Conservation (phyloP, 1,284 basidiomycete genomes). For the Anthracocystis setariae region DNA sequence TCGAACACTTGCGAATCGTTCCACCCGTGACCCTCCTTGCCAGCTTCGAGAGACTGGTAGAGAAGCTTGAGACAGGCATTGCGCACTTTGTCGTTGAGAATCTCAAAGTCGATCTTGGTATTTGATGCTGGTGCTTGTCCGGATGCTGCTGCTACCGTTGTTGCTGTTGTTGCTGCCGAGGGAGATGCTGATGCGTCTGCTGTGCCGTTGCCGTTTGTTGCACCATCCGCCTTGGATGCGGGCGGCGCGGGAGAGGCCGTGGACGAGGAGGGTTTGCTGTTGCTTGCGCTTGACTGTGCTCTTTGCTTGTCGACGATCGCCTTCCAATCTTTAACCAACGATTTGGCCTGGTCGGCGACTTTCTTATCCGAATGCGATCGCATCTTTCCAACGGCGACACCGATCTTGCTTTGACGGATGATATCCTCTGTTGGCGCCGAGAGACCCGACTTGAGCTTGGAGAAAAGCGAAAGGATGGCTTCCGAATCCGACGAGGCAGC, state of each 20-base stretch:
- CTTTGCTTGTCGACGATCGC: constrained; percentile 61
- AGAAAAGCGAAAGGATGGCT: constrained; percentile 79
- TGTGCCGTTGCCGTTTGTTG: constrained; percentile 16
- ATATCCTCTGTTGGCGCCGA: constrained; percentile 82
- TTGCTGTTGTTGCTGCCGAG: constrained; percentile 15
- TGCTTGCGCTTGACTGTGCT: constrained; percentile 69
- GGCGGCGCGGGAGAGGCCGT: constrained; percentile 47
- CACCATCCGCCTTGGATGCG: constrained; percentile 12
- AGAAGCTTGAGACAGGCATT: constrained; percentile 90
- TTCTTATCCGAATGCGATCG: constrained; percentile 78
- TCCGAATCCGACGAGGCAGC: constrained; percentile 67
- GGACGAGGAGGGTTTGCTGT: constrained; percentile 29
- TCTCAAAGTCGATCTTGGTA: constrained; percentile 61
- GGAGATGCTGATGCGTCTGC: constrained; percentile 30
- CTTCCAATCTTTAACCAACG: constrained; percentile 76
- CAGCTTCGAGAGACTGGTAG: constrained; percentile 81
- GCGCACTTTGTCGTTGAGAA: constrained; percentile 73
- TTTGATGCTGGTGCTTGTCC: constrained; percentile 18
- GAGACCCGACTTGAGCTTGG: constrained; percentile 79
- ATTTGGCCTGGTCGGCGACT: constrained; percentile 86
- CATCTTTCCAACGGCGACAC: constrained; percentile 90
- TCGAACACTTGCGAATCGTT: constrained; percentile 67
- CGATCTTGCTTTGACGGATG: constrained; percentile 77
- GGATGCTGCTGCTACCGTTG: too few species aligned
- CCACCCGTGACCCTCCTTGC: constrained; percentile 30